A percentile compares a stretch with the other conserved stretches of the same genome.
These are phyloP conservation scores for Andrographis paniculata DNA, from an alignment of 305 asterid species.

Conservation along the genomic window DNA sequence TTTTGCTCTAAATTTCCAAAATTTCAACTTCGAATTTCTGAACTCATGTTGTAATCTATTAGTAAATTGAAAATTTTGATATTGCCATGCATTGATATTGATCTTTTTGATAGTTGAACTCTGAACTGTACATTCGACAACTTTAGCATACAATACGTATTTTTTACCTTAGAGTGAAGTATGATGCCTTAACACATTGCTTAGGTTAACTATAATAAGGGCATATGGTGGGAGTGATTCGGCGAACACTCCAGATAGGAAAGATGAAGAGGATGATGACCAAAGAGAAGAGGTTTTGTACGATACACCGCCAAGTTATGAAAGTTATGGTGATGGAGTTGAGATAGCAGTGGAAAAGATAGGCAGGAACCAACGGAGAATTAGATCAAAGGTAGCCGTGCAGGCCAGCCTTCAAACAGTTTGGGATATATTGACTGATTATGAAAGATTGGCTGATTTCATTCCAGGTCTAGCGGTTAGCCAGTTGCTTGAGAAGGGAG, in stretches of 20 bases:
- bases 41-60: too few species aligned
- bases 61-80: too few species aligned
- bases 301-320: constrained; percentile 23
- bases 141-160: not conserved
- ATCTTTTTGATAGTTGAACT: too few species aligned
- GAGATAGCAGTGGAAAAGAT: constrained; percentile 49
- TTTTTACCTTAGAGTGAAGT: constrained; percentile 8
- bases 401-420: constrained; percentile 55
- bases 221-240: constrained; percentile 24
- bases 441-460: constrained; percentile 74
- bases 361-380: constrained; percentile 52
- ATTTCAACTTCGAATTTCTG: too few species aligned
- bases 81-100: too few species aligned
- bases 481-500: constrained; percentile 61
- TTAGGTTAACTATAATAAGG: constrained; percentile 12
- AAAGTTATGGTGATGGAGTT: constrained; percentile 22
- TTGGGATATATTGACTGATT: constrained; percentile 72
- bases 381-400: constrained; percentile 50
- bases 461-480: constrained; percentile 82
- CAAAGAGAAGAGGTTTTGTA: constrained; percentile 17
- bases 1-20: too few species aligned
- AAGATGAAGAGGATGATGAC: constrained; percentile 16
- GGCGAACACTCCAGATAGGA: constrained; percentile 17
- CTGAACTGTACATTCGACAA: not conserved
- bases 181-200: constrained; percentile 6